Percentiles rank a stretch among this genome's conserved stretches.
These are phyloP conservation scores for Rubroshorea leprosula DNA, from an alignment of 345 rosid species.

Conservation along the genomic window DNA sequence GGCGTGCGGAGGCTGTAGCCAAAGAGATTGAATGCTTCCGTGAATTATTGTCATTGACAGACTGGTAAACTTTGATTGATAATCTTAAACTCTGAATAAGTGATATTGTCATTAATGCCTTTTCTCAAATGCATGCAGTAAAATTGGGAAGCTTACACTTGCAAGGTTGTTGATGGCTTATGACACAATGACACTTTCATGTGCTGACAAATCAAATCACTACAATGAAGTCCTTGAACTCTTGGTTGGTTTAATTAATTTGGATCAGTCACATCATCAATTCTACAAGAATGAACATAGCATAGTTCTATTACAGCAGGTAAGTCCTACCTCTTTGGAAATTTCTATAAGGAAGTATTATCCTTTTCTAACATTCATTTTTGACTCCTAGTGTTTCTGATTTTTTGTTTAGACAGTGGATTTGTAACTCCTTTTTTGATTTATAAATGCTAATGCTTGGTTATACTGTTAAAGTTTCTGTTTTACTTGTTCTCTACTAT, in stretches of 20 bases:
- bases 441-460: not conserved
- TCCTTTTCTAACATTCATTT: not conserved
- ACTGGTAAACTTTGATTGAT: conserved; percentile 44
- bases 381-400: not conserved
- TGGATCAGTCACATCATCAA: conserved; percentile 60
- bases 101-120: conserved; percentile 1
- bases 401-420: not conserved
- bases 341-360: not conserved
- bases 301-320: conserved; percentile 62
- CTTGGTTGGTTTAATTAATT: conserved; percentile 54
- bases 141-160: conserved; percentile 89
- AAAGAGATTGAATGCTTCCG: conserved; percentile 58
- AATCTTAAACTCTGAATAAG: conserved; percentile 10
- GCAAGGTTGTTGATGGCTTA: conserved; percentile 78
- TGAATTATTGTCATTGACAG: conserved; percentile 35
- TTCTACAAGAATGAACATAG: conserved; percentile 79
- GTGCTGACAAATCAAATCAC: conserved; percentile 29
- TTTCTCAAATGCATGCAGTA: conserved; percentile 35
- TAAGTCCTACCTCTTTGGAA: conserved; percentile 15
- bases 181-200: conserved; percentile 34
- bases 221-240: conserved; percentile 62
- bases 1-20: conserved; percentile 49
- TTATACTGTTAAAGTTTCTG: not conserved
- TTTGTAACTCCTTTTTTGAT: not conserved
- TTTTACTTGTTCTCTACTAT: conserved; percentile 1